phyloP scores from a whole-genome alignment of 2,329 filamentous ascomycete species.

The Ramularia collo-cygni region DNA sequence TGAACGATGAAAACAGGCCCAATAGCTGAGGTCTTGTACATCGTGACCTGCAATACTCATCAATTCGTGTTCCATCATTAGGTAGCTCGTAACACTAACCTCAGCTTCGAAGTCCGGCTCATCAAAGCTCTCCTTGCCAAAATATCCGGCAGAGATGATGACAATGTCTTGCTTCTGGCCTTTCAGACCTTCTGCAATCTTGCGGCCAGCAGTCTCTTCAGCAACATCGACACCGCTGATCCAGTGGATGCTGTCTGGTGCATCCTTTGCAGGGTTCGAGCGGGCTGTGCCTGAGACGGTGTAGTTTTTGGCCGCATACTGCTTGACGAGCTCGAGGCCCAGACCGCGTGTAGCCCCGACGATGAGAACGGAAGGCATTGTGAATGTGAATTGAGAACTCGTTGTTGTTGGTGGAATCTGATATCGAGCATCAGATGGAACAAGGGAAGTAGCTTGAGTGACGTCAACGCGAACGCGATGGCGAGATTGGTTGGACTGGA shows the following conservation, averaged over 20 bases:
- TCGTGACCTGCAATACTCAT: slow-evolving; percentile 33
- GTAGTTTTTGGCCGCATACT: slow-evolving; percentile 49
- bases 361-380: slow-evolving; percentile 45
- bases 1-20: slow-evolving; percentile 62
- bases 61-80: too few relatives aligned
- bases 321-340: slow-evolving; percentile 53
- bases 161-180: slow-evolving; percentile 35
- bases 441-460: too few relatives aligned
- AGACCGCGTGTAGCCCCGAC: slow-evolving; percentile 64
- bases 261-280: slow-evolving; percentile 40
- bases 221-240: slow-evolving; percentile 18
- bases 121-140: slow-evolving; percentile 58
- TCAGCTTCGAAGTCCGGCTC: slow-evolving; percentile 60
- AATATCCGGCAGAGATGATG: slow-evolving; percentile 64
- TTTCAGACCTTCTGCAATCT: slow-evolving; percentile 19
- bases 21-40: slow-evolving; percentile 63
- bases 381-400: background rate
- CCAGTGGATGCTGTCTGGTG: slow-evolving; percentile 36
- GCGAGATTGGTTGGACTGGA: too few relatives aligned
- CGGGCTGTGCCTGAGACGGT: slow-evolving; percentile 56
- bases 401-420: too few relatives aligned
- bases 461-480: too few relatives aligned
- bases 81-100: too few relatives aligned
- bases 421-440: too few relatives aligned
- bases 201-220: slow-evolving; percentile 15